Evolutionary conservation across 495 filamentous ascomycete genomes (phyloP).

Genomic region (Penicillium pancosmium): DNA sequence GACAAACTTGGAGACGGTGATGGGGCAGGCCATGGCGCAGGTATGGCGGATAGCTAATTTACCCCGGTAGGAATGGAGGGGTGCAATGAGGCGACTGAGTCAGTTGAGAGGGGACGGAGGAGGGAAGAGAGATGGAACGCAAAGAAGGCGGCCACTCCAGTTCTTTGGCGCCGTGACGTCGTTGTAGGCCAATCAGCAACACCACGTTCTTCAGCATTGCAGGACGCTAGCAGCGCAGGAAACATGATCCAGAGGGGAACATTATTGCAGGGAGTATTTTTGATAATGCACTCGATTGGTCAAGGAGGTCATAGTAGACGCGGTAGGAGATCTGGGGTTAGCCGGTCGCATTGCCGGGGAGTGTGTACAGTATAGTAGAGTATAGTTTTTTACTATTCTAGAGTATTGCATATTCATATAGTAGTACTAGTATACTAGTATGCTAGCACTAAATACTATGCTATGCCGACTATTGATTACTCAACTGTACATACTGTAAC

Average conservation of each 20-base stretch:
- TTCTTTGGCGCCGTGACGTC: constrained; percentile 23
- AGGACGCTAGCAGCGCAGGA: neutral
- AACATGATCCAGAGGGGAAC: neutral
- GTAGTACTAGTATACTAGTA: no score
- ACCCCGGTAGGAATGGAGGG: neutral
- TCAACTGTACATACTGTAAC: neutral
- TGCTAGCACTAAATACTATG: no score
- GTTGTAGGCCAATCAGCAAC: constrained; percentile 27
- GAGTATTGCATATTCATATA: no score
- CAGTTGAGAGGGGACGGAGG: neutral
- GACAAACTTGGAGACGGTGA: constrained; percentile 84
- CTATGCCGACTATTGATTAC: neutral
- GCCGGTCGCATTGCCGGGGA: no score
- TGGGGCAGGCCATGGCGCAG: constrained; percentile 64
- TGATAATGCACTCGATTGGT: no score
- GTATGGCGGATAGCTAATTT: neutral
- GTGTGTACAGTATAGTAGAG: no score
- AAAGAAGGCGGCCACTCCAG: neutral
- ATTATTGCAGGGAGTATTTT: neutral
- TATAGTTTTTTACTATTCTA: no score
- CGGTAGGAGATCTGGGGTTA: no score
- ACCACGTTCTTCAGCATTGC: constrained; percentile 13
- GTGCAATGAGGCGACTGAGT: neutral
- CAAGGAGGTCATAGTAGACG: no score
- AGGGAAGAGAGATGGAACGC: neutral